These are phyloP conservation scores for Stachybotrys chlorohalonatus DNA, from an alignment of 2,329 filamentous ascomycete genomes.

Conservation along the genomic window DNA sequence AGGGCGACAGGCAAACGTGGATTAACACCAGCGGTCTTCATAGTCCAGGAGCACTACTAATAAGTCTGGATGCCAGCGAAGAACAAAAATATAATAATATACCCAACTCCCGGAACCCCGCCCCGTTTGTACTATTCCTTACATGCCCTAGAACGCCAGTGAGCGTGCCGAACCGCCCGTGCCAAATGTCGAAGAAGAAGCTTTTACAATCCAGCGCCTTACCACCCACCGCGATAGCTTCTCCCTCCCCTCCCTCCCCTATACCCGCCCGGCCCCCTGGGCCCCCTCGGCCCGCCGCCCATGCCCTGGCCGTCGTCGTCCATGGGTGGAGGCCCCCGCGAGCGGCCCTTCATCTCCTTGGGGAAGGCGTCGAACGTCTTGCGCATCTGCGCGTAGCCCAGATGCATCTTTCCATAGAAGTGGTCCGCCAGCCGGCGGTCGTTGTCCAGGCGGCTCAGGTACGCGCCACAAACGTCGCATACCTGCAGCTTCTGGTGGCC, in stretches of 20 bases:
- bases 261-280: slow-evolving; percentile 44
- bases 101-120: neutral
- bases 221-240: slow-evolving; percentile 38
- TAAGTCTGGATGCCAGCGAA: neutral
- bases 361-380: slow-evolving; percentile 83
- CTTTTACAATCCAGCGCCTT: neutral
- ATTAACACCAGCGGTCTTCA: too few relatives aligned
- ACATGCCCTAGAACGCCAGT: neutral
- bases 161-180: slow-evolving; percentile 1
- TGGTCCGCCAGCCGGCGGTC: slow-evolving; percentile 90
- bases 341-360: slow-evolving; percentile 72
- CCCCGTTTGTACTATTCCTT: neutral
- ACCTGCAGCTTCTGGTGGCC: slow-evolving; percentile 98
- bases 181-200: neutral
- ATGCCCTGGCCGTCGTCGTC: slow-evolving; percentile 37
- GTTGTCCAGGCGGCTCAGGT: slow-evolving; percentile 86
- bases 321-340: slow-evolving; percentile 47
- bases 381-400: slow-evolving; percentile 96
- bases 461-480: slow-evolving; percentile 96
- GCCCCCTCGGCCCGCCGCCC: slow-evolving; percentile 41
- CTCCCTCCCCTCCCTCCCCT: slow-evolving; percentile 41
- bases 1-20: too few relatives aligned
- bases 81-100: neutral
- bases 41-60: too few relatives aligned
- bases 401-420: slow-evolving; percentile 99